Conservation (phyloP, 192 early-diverging fungal genomes). For the Backusella australiensis region DNA sequence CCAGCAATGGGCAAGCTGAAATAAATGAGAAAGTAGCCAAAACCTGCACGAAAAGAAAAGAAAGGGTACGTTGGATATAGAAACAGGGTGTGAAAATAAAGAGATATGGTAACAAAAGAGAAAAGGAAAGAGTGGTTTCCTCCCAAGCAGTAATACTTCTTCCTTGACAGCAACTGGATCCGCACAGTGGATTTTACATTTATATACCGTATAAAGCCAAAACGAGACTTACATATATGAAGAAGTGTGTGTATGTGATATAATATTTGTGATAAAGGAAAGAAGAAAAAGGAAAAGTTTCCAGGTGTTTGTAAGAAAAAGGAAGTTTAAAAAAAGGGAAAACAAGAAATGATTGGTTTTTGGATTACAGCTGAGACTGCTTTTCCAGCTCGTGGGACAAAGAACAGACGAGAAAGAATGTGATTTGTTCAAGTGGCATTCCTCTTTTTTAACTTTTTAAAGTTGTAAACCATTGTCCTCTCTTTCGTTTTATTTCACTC, state of each 20-base stretch:
- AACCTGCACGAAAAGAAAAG: neutral
- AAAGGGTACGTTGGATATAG: neutral
- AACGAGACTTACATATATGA: neutral
- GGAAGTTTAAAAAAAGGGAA: neutral
- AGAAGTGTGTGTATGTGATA: neutral
- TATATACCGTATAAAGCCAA: neutral
- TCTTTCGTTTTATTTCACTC: neutral
- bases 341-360: neutral
- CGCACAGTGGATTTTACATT: neutral
- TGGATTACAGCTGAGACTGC: neutral
- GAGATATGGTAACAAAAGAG: neutral
- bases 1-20: neutral
- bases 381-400: neutral
- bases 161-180: neutral
- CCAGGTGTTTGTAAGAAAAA: neutral
- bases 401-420: neutral
- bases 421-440: neutral
- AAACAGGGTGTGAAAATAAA: neutral
- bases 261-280: neutral
- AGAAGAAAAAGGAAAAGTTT: neutral
- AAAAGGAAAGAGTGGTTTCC: neutral
- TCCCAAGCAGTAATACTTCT: neutral
- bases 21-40: neutral
- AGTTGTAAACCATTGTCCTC: neutral
- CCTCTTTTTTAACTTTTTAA: neutral